Conservation (phyloP, 805 yeast genomes). For the Barnettozyma sucrosica region DNA sequence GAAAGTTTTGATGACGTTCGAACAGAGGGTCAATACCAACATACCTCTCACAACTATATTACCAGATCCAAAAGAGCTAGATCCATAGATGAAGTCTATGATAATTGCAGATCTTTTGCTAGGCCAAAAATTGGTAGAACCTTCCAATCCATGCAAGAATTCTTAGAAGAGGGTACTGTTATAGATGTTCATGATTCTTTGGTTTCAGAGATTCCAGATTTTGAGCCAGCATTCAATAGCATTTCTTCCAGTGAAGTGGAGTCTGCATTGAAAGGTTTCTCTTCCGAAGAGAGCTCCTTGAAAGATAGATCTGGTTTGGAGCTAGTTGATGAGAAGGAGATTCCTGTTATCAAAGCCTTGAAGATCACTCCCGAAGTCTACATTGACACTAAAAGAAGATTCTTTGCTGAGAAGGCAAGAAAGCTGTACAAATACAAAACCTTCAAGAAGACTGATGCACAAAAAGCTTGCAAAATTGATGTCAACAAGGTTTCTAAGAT, state of each 20-base stretch:
- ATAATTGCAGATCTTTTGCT: background rate
- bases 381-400: constrained; percentile 66
- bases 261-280: constrained; percentile 9
- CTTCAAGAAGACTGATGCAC: constrained; percentile 95
- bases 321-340: constrained; percentile 10
- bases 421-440: constrained; percentile 65
- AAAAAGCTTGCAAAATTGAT: constrained; percentile 94
- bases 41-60: constrained; percentile 2
- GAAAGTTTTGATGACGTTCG: background rate
- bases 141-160: constrained; percentile 4
- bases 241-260: constrained; percentile 10
- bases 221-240: constrained; percentile 14
- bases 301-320: constrained; percentile 11
- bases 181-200: constrained; percentile 19
- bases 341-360: constrained; percentile 13
- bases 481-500: constrained; percentile 92
- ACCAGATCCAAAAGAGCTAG: constrained; percentile 9
- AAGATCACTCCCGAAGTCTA: constrained; percentile 22
- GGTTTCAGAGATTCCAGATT: constrained; percentile 14
- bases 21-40: background rate
- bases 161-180: constrained; percentile 14
- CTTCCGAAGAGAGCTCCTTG: constrained; percentile 6
- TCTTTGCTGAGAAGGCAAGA: constrained; percentile 84
- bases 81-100: background rate
- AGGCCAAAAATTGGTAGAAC: background rate